Base-by-base conservation (phyloP, 495 filamentous ascomycete genomes). In the Podospora anserina region DNA sequence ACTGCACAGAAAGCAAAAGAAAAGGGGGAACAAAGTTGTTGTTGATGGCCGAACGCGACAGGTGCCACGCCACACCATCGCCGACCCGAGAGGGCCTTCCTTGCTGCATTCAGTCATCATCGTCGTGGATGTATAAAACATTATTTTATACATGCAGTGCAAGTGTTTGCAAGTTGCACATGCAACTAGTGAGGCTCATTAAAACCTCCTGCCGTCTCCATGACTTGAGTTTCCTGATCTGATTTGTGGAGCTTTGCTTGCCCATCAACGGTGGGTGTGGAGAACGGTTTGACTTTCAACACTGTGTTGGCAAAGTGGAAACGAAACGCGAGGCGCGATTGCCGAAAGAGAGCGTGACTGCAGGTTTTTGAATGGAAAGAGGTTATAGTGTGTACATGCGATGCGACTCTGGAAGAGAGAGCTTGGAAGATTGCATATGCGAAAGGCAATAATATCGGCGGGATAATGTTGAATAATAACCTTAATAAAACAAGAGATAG, bases 371-470 rank as follows among this genome's bases (percentile, higher is more conserved):
- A 28, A 28, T 13, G 59, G 59, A 32, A 18, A 44, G 11, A 18
- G 49, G 30, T 63, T 63, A 63, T 63, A 39, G 61, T 63, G 61
- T 16, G 61, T 49, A 49, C 61, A 63, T 63, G 61, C 61, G 34
- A 63, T 63, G 34, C 61, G 32, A 63, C 61, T 19, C 30, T 20
- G 30, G 11, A 20, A n/a, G 28, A n/a, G 20, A 44, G 32, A 26
- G n/a, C 16, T 58, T 20, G 55, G 55, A 20, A 56, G 13, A 58
- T 20, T 58, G 13, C 55, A 4, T 4, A 58, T 20, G 5, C 55
- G 55, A 58, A 58, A 23, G n/a, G 55, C 1, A 20, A 58, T 58
- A 32, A 32, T 32, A 32, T 32, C 30, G 30, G 30, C 4, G 30
- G 30, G 30, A 32, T 58, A 58, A 27, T 28, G 39, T 30, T 30